phyloP scores from a whole-genome alignment of 495 filamentous ascomycete genomes.

The Penicillium paxilli region DNA sequence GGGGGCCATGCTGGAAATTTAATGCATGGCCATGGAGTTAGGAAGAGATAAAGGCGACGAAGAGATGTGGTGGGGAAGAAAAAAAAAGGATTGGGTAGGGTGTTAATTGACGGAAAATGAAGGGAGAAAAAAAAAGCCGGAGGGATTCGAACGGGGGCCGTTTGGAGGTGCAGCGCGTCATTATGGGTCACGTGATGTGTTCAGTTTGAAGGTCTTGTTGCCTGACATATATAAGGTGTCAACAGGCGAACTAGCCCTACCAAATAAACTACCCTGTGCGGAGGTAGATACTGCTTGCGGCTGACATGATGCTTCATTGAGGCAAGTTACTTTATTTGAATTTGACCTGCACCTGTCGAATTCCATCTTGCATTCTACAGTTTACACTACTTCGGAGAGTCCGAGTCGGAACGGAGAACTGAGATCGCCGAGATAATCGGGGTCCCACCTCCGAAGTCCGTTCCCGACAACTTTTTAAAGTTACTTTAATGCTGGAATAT shows the following conservation, averaged over 20 bases:
- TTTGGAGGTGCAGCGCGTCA: neutral
- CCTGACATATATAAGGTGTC: too few species aligned
- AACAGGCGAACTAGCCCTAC: too few species aligned
- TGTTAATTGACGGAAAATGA: neutral
- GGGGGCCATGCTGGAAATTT: conserved; percentile 52
- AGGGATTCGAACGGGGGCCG: conserved; percentile 31
- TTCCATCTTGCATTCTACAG: too few species aligned
- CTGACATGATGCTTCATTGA: too few species aligned
- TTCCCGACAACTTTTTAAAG: too few species aligned
- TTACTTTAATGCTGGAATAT: too few species aligned
- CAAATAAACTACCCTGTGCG: too few species aligned
- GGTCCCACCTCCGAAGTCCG: neutral
- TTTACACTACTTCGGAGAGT: too few species aligned
- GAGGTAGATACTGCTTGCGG: too few species aligned
- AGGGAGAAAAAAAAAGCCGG: conserved; percentile 2
- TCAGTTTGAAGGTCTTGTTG: neutral
- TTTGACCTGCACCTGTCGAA: too few species aligned
- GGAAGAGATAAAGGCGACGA: too few species aligned
- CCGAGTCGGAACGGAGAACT: neutral
- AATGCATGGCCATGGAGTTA: conserved; percentile 14
- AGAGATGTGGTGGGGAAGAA: neutral
- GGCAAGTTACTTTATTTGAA: too few species aligned
- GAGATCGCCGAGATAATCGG: neutral
- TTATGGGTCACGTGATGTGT: neutral
- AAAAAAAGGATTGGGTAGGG: neutral